Base-by-base conservation (phyloP, 2,329 filamentous ascomycete species). In the Aspergillaceae sp. region DNA sequence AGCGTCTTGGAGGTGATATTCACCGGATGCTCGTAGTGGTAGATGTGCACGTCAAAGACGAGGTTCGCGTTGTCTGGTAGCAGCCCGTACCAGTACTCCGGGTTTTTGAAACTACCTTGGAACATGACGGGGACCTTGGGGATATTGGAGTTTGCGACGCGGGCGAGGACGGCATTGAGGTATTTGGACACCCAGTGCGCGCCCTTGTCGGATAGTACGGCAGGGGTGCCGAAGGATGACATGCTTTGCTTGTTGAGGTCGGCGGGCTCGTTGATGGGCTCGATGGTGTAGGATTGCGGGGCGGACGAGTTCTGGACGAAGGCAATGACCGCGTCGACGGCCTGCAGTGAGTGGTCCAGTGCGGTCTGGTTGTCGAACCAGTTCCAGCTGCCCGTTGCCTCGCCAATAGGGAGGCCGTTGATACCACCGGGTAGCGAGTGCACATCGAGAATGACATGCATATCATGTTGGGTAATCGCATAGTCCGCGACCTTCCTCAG, bases 361-460 rank as follows among this genome's bases (percentile, higher is more conserved):
- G 54, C 53, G 2, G 59, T 60, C 19, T 54, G 40, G 11, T 60
- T 60, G 19, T 51, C 41, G 41, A 52, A 60, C 58, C 58, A 61
- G 8, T 51, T 54, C 47, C 49, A 59, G 38, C 60, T 51, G 0
- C 56, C 56, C 1, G 41, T 42, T 3, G 54, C 54, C 40, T 60
- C 57, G 29, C 57, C 59, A 19, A 59, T 59, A 27, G 51, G 48
- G 0, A 59, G 48, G 1, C 59, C 57, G n/a, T 60, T 60, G 0
- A 51, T 48, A 4, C 59, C 58, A 4, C 57, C 59, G 1, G 58
- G 58, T 1, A 61, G 50, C 1, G 53, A 58, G 40, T 61, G 58
- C 2, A 60, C 43, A n/a, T 60, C 58, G 26, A 61, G 26, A 5
- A 60, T 45, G 9, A 61, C 49, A 27, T 58, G 59, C 58, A 60